Evolutionary conservation across 1,284 basidiomycete species (phyloP).

Genomic region (Ustilago cynodontis): DNA sequence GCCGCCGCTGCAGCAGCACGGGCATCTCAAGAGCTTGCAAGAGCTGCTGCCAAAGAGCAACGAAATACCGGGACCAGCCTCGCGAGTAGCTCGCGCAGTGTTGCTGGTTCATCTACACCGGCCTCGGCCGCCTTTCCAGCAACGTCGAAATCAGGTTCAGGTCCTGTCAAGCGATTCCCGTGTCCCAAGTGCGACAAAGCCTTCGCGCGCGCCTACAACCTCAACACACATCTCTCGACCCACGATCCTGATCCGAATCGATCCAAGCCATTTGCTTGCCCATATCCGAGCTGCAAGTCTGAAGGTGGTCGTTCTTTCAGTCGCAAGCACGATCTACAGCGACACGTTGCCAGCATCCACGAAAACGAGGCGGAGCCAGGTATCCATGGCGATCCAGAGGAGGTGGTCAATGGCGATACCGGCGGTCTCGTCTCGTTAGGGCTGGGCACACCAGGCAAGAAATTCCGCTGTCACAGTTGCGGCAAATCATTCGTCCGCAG

Average conservation of each 20-base stretch:
- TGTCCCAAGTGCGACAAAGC: slow-evolving; percentile 73
- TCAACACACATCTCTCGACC: slow-evolving; percentile 89
- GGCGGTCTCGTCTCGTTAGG: slow-evolving; percentile 61
- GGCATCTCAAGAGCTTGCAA: slow-evolving; percentile 46
- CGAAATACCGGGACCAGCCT: background rate
- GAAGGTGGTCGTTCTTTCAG: slow-evolving; percentile 81
- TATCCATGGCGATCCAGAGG: slow-evolving; percentile 54
- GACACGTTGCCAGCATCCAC: slow-evolving; percentile 86
- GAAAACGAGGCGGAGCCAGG: slow-evolving; percentile 65
- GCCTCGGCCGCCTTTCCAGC: slow-evolving; percentile 12
- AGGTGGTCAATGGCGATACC: slow-evolving; percentile 46
- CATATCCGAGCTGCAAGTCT: slow-evolving; percentile 77
- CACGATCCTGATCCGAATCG: slow-evolving; percentile 82
- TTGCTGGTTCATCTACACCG: slow-evolving; percentile 14
- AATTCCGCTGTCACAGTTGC: slow-evolving; percentile 65
- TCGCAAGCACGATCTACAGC: slow-evolving; percentile 87
- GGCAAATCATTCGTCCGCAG: slow-evolving; percentile 64
- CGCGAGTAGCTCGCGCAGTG: background rate
- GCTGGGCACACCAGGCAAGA: slow-evolving; percentile 63
- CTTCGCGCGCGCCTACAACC: slow-evolving; percentile 88
- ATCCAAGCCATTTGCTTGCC: slow-evolving; percentile 84
- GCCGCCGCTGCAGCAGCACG: slow-evolving; percentile 33
- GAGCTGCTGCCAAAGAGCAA: slow-evolving; percentile 35
- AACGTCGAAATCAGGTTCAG: slow-evolving; percentile 8
- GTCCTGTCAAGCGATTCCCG: slow-evolving; percentile 59